phyloP scores from a whole-genome alignment of 2,329 filamentous ascomycete genomes.

The Corniculantispora saksenae region DNA sequence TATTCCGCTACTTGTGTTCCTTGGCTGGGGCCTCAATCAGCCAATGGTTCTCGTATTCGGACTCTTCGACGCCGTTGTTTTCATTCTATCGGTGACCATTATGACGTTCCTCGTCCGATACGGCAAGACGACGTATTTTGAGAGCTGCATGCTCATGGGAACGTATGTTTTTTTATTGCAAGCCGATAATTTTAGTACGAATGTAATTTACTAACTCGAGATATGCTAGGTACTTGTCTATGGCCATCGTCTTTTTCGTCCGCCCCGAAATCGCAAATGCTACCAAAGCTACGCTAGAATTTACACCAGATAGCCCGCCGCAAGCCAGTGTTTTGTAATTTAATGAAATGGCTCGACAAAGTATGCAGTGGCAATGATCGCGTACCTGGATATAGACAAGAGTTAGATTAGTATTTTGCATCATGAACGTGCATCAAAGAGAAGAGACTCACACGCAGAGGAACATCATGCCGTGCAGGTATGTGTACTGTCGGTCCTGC shows the following conservation, averaged over 20 bases:
- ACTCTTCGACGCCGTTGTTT: constrained; percentile 22
- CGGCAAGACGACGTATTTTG: constrained; percentile 24
- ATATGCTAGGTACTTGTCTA: constrained; percentile 20
- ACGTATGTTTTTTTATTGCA: constrained; percentile 17
- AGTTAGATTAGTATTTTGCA: neutral
- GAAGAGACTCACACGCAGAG: constrained; percentile 21
- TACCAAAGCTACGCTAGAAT: neutral
- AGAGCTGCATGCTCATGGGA: constrained; percentile 25
- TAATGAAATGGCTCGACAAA: constrained; percentile 17
- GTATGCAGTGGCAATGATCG: constrained; percentile 16
- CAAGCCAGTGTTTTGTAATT: constrained; percentile 9
- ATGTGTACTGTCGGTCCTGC: constrained; percentile 23
- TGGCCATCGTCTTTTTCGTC: constrained; percentile 21
- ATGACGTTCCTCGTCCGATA: constrained; percentile 23
- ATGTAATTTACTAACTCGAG: neutral
- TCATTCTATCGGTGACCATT: constrained; percentile 21
- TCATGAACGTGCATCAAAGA: neutral
- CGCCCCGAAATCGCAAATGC: constrained; percentile 16
- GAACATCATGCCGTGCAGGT: constrained; percentile 22
- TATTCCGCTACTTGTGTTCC: constrained; percentile 16
- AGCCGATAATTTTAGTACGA: neutral
- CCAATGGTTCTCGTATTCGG: constrained; percentile 22
- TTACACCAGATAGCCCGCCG: neutral
- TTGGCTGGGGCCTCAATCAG: constrained; percentile 14
- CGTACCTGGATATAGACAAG: constrained; percentile 6